Evolutionary conservation across 257 asterid species (phyloP).

Genomic region (Fraxinus americana): DNA sequence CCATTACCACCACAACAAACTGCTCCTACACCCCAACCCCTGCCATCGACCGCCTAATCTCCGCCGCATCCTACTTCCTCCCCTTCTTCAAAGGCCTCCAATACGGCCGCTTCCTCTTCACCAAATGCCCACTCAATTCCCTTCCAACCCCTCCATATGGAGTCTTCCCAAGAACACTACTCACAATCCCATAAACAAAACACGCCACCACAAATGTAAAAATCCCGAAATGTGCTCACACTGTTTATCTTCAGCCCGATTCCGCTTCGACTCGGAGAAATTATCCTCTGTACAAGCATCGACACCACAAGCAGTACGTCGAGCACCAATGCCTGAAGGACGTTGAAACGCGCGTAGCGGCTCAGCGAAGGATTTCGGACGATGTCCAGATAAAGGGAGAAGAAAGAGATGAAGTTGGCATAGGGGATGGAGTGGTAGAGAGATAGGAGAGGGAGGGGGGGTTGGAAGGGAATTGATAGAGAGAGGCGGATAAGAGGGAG

Average conservation of each 20-base stretch:
- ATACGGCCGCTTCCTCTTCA: conserved; percentile 83
- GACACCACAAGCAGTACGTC: conserved; percentile 87
- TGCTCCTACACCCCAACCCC: conserved; percentile 63
- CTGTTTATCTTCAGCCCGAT: too few relatives aligned
- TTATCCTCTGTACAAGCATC: conserved; percentile 70
- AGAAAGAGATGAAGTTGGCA: conserved; percentile 87
- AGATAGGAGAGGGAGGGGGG: conserved; percentile 73
- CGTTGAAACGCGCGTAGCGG: conserved; percentile 77
- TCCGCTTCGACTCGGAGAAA: too few relatives aligned
- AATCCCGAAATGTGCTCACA: too few relatives aligned
- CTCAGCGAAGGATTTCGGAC: conserved; percentile 65
- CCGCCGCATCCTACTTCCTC: conserved; percentile 86
- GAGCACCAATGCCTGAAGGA: conserved; percentile 83
- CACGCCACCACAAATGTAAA: too few relatives aligned
- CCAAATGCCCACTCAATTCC: conserved; percentile 77
- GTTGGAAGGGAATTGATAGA: conserved; percentile 66
- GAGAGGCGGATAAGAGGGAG: conserved; percentile 62
- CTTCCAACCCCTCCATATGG: too few relatives aligned
- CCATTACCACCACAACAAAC: conserved; percentile 18
- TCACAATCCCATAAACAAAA: too few relatives aligned
- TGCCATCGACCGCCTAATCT: conserved; percentile 83
- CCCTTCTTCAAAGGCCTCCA: conserved; percentile 90
- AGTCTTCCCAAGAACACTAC: too few relatives aligned
- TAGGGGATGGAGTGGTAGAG: conserved; percentile 84
- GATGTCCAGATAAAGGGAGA: conserved; percentile 73